Base-by-base conservation (phyloP, 805 yeast species). In the Kregervanrija delftensis region DNA sequence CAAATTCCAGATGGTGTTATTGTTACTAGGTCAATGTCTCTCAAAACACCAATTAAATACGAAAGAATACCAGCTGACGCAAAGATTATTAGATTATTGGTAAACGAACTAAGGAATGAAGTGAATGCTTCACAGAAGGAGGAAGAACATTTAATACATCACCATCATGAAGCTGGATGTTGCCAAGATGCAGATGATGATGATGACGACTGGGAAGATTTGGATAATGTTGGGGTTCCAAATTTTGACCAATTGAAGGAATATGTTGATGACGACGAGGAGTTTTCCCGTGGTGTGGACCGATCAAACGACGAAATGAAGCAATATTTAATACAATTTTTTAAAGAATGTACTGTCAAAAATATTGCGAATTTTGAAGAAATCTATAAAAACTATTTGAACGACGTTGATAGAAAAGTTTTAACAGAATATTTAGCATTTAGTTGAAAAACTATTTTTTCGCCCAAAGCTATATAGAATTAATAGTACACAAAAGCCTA, bases 21-120 rank as follows among this genome's bases (percentile, higher is more conserved):
- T 33, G 67, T 87, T 4, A 91, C 98, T 0, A 76, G 98, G 57
- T 86, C 96, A 0, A 85, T 82, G 83, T 79, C 95, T 3, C 80
- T 76, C 53, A 63, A 64, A 12, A 71, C 80, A 73, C 84, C 86
- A 0, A 74, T 77, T 41, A 63, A 71, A 52, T 87, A 74, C 53
- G 77, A 85, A 0, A 78, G 74, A 55, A 71, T 89, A 2, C 69
- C 90, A 0, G 86, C 87, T 0, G 75, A 83, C 12, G 70, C 72
- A 36, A 89, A 87, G 57, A 87, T 91, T 16, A 58, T 88, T 39
- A 84, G 83, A 55, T 64, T 90, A 16, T 71, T 91, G 40, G 60
- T 83, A 3, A 68, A 76, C 30, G 98, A 91, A 59, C 67, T 89
- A 40, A 72, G 71, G 17, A 78, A 80, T 52, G 95, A 86, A 51